Percentiles rank a stretch among this genome's conserved stretches.
Conservation (phyloP, 129 eudicot genomes). For the Centella asiatica region DNA sequence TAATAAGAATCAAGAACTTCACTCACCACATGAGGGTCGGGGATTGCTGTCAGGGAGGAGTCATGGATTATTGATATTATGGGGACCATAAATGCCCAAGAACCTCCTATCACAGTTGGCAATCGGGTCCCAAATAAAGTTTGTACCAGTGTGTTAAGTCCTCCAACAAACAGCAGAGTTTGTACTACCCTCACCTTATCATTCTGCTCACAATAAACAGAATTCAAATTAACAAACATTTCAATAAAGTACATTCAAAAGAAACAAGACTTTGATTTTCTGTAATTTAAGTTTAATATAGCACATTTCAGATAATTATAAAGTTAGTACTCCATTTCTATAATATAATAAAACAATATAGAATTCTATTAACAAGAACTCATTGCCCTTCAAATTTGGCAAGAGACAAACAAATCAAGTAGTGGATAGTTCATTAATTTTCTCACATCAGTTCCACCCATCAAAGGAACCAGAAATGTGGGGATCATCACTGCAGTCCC, state of each 20-base stretch:
- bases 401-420: not conserved
- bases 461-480: slow-evolving; percentile 81
- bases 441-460: slow-evolving; percentile 96
- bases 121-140: slow-evolving; percentile 89
- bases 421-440: not conserved
- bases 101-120: slow-evolving; percentile 87
- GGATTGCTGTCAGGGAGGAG: slow-evolving; percentile 52
- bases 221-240: slow-evolving; percentile 5
- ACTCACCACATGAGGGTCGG: slow-evolving; percentile 60
- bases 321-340: no score
- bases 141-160: slow-evolving; percentile 81
- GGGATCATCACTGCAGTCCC: slow-evolving; percentile 99
- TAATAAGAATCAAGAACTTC: not conserved
- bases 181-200: slow-evolving; percentile 97
- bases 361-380: no score
- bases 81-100: slow-evolving; percentile 96
- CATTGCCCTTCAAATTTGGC: no score
- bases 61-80: slow-evolving; percentile 90
- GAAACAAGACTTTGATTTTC: no score
- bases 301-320: no score
- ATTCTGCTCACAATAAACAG: slow-evolving; percentile 33
- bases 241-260: slow-evolving; percentile 3
- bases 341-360: no score
- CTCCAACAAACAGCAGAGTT: slow-evolving; percentile 88
- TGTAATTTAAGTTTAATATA: no score